Conservation (phyloP, 2,329 filamentous ascomycete species). For the Phoma sp. region DNA sequence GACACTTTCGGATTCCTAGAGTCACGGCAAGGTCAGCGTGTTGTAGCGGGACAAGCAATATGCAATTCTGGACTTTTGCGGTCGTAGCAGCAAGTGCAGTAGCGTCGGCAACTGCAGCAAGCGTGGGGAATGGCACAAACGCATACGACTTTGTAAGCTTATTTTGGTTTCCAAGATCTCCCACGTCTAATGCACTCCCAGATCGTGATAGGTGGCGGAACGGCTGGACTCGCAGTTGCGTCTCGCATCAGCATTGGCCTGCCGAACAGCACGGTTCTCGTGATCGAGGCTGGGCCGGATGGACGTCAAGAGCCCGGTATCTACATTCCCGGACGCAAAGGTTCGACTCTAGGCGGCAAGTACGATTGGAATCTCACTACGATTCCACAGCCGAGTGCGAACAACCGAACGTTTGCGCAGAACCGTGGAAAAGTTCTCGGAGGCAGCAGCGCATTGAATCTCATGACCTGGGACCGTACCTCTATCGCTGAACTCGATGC, state of each 20-base stretch:
- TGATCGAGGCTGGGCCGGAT: slow-evolving; percentile 40
- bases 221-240: slow-evolving; percentile 38
- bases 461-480: slow-evolving; percentile 45
- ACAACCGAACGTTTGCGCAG: slow-evolving; percentile 50
- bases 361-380: slow-evolving; percentile 54
- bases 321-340: slow-evolving; percentile 34
- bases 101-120: not conserved
- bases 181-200: slow-evolving; percentile 1
- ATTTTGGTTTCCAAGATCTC: not conserved
- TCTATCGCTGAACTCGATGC: slow-evolving; percentile 39
- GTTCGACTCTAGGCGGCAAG: slow-evolving; percentile 34
- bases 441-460: slow-evolving; percentile 55
- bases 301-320: slow-evolving; percentile 35
- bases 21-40: no score
- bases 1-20: no score
- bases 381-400: slow-evolving; percentile 48
- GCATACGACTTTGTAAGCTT: slow-evolving; percentile 11
- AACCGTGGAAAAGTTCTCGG: slow-evolving; percentile 58
- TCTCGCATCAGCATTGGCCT: slow-evolving; percentile 43
- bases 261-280: slow-evolving; percentile 28
- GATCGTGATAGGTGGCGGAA: slow-evolving; percentile 34
- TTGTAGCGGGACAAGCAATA: not conserved
- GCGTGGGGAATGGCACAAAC: not conserved
- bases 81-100: not conserved
- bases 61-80: slow-evolving; percentile 5